Evolutionary conservation across 345 rosid species (phyloP).

Genomic region (Eucalyptus paniculata): DNA sequence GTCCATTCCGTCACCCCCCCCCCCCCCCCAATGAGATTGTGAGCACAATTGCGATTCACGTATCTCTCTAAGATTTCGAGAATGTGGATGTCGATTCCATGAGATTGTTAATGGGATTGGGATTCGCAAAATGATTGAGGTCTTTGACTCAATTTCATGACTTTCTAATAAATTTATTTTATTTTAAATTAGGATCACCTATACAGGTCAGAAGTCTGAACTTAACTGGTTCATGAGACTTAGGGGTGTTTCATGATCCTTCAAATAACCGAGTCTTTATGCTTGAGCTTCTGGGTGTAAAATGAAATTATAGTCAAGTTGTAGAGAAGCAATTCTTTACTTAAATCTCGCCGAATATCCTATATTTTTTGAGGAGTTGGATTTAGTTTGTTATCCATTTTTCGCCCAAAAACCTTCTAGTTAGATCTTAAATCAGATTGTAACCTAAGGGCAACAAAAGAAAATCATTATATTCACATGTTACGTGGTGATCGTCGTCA

Average conservation of each 20-base stretch:
- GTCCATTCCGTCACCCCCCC: background rate
- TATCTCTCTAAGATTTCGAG: background rate
- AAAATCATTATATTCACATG: background rate
- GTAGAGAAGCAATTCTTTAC: background rate
- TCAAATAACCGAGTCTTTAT: background rate
- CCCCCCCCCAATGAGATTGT: background rate
- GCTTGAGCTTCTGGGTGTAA: accelerated
- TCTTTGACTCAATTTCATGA: background rate
- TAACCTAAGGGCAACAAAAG: background rate
- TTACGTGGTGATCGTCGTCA: background rate
- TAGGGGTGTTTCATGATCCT: background rate
- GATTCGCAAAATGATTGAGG: background rate
- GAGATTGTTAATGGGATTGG: background rate
- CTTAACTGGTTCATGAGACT: background rate
- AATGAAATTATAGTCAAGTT: background rate
- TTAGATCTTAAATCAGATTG: background rate
- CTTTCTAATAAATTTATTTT: background rate
- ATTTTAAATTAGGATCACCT: accelerated
- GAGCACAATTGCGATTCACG: background rate
- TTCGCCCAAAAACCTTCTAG: background rate
- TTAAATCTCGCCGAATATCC: background rate
- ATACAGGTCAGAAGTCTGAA: background rate
- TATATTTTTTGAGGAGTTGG: background rate
- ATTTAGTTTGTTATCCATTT: background rate
- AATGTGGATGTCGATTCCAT: background rate